A percentile compares a stretch with the other conserved stretches of the same genome.
These are phyloP conservation scores for Toxicodendron radicans DNA, from an alignment of 345 rosid species.

Conservation along the genomic window DNA sequence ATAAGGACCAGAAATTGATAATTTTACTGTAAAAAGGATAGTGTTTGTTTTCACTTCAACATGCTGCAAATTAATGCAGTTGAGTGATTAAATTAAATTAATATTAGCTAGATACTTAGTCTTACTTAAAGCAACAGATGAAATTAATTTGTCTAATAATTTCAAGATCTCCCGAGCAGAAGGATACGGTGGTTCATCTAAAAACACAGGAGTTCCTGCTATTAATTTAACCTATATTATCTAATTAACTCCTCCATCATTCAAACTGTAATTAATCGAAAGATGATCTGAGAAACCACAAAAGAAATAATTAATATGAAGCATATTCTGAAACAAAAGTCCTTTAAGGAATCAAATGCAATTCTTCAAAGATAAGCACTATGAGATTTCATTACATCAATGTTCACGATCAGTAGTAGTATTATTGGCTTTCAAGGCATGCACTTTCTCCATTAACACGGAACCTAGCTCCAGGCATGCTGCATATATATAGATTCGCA, in stretches of 20 bases:
- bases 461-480: constrained; percentile 3
- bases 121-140: not conserved
- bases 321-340: constrained; percentile 24
- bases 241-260: not conserved
- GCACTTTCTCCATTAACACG: constrained; percentile 22
- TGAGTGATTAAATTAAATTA: not conserved
- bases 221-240: too few species aligned
- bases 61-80: not conserved
- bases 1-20: not conserved
- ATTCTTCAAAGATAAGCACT: constrained; percentile 16
- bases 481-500: constrained; percentile 13
- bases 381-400: constrained; percentile 5
- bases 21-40: not conserved
- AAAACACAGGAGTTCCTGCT: not conserved
- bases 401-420: not conserved
- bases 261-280: not conserved
- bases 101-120: not conserved
- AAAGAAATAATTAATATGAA: not conserved
- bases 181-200: not conserved
- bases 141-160: not conserved
- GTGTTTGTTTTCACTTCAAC: not conserved
- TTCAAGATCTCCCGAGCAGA: not conserved
- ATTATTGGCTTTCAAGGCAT: constrained; percentile 22
- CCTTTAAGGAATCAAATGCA: constrained; percentile 25
- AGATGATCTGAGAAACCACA: not conserved